Base-by-base conservation (phyloP, 306 rosid genomes). In the Fagus sylvatica region DNA sequence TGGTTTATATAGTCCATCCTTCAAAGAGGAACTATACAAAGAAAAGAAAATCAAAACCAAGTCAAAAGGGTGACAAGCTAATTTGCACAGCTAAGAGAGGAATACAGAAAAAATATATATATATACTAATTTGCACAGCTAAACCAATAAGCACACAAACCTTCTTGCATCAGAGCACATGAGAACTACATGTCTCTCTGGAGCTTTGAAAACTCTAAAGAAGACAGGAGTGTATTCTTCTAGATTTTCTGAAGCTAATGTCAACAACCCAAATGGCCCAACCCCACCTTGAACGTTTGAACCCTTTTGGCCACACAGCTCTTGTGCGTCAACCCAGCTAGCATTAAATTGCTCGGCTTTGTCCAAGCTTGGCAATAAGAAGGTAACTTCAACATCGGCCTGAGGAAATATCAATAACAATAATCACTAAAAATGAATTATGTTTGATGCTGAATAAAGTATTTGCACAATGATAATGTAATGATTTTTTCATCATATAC, bases 221-320 rank as follows among this genome's bases (percentile, higher is more conserved):
- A 95, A 95, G 6, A 95, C 96, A 17, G 98, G 98, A 76, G 98
- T 92, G 69, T 85, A 92, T 82, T 95, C 98, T 30, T 92, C 89
- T 8, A 91, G 73, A 8, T 87, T 82, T 59, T 88, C 6, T 8
- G 98, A 92, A 68, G 98, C 96, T 59, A 95, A 53, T 11, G 98
- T 86, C 40, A 95, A 78, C 46, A 95, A 82, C 43, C 98, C 98
- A 83, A 95, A 95, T 11, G 98, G 98, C 6, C 98, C 98, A 79
- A 95, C 43, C 17, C 98, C 96, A 37, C 96, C 96, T 82, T 71
- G 65, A 74, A 62, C 59, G 22, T 74, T 78, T 53, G 93, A 87
- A 12, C 93, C 98, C 79, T 83, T 90, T 49, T 36, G 60, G 7
- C 67, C 87, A 75, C 98, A 95, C 0, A 88, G 55, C n/a, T 76